Conservation (phyloP, 352 stramenopile species). For the Detonula confervacea region DNA sequence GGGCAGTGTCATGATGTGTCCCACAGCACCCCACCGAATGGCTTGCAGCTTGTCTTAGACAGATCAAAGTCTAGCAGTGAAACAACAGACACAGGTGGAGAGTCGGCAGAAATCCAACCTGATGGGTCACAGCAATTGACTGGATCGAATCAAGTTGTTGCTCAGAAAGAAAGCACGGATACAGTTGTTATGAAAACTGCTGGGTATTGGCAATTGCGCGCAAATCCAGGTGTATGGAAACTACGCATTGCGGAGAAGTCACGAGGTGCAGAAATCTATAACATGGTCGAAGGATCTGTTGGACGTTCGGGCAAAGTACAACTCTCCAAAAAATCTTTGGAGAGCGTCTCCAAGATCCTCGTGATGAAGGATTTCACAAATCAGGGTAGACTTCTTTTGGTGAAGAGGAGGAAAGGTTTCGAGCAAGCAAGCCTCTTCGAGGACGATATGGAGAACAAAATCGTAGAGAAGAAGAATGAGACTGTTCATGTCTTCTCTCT, state of each 20-base stretch:
- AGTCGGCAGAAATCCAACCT: constrained; percentile 26
- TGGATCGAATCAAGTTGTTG: constrained; percentile 5
- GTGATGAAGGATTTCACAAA: constrained; percentile 89
- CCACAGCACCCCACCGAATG: constrained; percentile 75
- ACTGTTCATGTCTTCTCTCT: constrained; percentile 99
- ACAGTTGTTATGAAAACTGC: constrained; percentile 99
- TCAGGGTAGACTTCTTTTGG: constrained; percentile 88
- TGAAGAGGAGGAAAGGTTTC: constrained; percentile 91
- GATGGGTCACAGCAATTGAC: constrained; percentile 29
- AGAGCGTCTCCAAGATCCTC: constrained; percentile 60
- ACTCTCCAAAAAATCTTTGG: constrained; percentile 29
- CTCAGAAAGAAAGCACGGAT: constrained; percentile 82
- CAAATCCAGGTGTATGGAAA: constrained; percentile 93
- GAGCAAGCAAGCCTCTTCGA: constrained; percentile 86
- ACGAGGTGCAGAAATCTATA: constrained; percentile 84
- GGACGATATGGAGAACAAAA: constrained; percentile 50
- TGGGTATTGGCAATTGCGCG: constrained; percentile 99
- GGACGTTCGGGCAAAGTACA: constrained; percentile 40
- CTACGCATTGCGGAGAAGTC: constrained; percentile 88
- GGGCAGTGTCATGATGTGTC: constrained; percentile 81
- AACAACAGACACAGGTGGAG: constrained; percentile 19
- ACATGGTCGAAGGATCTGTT: constrained; percentile 80
- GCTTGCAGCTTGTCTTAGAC: constrained; percentile 77
- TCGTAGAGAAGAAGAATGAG: constrained; percentile 79
- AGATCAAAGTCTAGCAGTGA: constrained; percentile 32